Percentiles rank a stretch among this genome's conserved stretches.
Conservation (phyloP, 257 asterid species). For the Rehmannia glutinosa region DNA sequence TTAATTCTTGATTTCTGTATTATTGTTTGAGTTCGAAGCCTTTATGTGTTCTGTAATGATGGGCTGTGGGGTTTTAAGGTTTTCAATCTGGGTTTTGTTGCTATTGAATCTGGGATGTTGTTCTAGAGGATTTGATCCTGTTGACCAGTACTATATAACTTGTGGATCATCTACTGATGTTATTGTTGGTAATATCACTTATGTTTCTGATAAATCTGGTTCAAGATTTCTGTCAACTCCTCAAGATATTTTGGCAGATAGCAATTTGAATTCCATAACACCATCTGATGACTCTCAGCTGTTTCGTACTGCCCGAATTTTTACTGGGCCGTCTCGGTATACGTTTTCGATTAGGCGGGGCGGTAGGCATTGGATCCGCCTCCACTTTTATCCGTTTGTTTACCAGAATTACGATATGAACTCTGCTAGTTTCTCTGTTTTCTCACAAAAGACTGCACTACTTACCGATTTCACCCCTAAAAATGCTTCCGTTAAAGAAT, state of each 20-base stretch:
- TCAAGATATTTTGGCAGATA: conserved; percentile 46
- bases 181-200: conserved; percentile 44
- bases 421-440: conserved; percentile 53
- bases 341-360: conserved; percentile 43
- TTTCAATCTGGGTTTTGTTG: conserved; percentile 43
- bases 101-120: conserved; percentile 30
- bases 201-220: conserved; percentile 53
- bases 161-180: conserved; percentile 60
- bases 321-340: conserved; percentile 44
- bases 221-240: conserved; percentile 41
- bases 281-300: conserved; percentile 39
- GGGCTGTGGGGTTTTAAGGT: conserved; percentile 32
- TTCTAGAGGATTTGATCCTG: conserved; percentile 42
- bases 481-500: conserved; percentile 44
- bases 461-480: conserved; percentile 52
- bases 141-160: conserved; percentile 43
- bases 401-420: conserved; percentile 44
- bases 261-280: conserved; percentile 35
- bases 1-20: conserved; percentile 1
- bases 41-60: conserved; percentile 19
- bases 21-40: conserved; percentile 22
- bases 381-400: conserved; percentile 45
- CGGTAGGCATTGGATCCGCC: conserved; percentile 69
- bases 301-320: conserved; percentile 57
- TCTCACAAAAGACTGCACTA: conserved; percentile 35